Conservation (phyloP, 106 monocot genomes). For the Dendrobium officinale region DNA sequence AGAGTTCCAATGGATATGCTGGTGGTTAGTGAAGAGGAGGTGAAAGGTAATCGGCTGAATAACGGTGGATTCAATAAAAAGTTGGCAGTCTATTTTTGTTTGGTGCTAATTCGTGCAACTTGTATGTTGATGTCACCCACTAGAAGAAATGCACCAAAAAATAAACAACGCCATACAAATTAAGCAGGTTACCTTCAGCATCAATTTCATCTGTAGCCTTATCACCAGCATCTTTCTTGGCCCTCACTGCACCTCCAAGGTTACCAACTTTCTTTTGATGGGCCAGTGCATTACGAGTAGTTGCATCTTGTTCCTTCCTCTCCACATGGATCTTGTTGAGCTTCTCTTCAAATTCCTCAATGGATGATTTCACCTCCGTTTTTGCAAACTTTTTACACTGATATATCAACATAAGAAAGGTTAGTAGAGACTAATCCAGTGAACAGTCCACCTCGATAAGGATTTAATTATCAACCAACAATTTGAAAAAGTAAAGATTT, state of each 20-base stretch:
- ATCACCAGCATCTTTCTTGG: conserved; percentile 12
- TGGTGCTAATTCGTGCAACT: too few relatives aligned
- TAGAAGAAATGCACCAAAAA: not conserved
- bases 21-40: too few relatives aligned
- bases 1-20: too few relatives aligned
- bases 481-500: not conserved
- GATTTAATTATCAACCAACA: not conserved
- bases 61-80: not conserved
- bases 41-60: not conserved
- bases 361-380: conserved; percentile 58
- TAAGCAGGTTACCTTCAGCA: conserved; percentile 50
- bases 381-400: conserved; percentile 97
- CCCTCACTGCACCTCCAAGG: conserved; percentile 26
- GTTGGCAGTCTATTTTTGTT: too few relatives aligned
- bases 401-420: conserved; percentile 6
- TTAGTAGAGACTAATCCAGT: not conserved
- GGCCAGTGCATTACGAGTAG: conserved; percentile 57
- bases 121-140: not conserved
- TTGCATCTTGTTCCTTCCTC: conserved; percentile 79
- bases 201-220: conserved; percentile 9
- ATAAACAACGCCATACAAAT: not conserved
- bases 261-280: conserved; percentile 57
- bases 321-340: conserved; percentile 67
- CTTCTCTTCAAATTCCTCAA: conserved; percentile 97
- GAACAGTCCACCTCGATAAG: not conserved